Evolutionary conservation across 208 protist species (phyloP).

Genomic region (Wallacemonas rigidus): DNA sequence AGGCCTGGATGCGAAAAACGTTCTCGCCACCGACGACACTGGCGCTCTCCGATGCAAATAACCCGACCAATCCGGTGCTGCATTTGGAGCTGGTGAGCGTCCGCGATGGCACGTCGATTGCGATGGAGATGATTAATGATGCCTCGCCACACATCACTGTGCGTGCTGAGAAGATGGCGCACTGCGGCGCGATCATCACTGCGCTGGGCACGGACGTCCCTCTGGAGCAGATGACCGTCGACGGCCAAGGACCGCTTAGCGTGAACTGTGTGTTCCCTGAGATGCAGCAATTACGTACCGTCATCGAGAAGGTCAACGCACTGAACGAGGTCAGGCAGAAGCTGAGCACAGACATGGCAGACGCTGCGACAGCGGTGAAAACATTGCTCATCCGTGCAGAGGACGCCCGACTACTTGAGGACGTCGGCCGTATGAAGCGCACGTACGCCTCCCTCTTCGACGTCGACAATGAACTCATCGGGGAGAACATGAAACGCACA

Average conservation of each 20-base stretch:
- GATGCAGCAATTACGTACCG: constrained; percentile 43
- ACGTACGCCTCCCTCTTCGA: constrained; percentile 86
- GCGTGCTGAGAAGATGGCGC: constrained; percentile 74
- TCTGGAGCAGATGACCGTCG: constrained; percentile 32
- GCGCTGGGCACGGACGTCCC: constrained; percentile 63
- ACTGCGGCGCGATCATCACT: constrained; percentile 86
- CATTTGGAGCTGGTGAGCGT: constrained; percentile 65
- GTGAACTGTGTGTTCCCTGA: constrained; percentile 85
- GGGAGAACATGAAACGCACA: constrained; percentile 92
- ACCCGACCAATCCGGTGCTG: constrained; percentile 29
- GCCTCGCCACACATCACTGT: constrained; percentile 45
- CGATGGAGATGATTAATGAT: constrained; percentile 44
- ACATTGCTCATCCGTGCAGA: constrained; percentile 91
- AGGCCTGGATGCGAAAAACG: constrained; percentile 47
- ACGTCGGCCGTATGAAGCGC: constrained; percentile 82
- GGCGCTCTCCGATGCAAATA: constrained; percentile 27
- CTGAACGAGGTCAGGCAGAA: constrained; percentile 85
- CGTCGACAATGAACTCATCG: constrained; percentile 87
- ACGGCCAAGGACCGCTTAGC: constrained; percentile 19
- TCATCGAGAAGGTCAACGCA: constrained; percentile 84
- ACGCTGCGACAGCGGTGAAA: constrained; percentile 86
- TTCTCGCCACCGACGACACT: constrained; percentile 45
- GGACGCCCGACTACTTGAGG: constrained; percentile 89
- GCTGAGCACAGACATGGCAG: constrained; percentile 94
- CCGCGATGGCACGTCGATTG: constrained; percentile 56